Evolutionary conservation across 1,139 yeast species (phyloP), one percentile per base, ranked within the genome.

Genomic region (Geotrichum carabidarum): DNA sequence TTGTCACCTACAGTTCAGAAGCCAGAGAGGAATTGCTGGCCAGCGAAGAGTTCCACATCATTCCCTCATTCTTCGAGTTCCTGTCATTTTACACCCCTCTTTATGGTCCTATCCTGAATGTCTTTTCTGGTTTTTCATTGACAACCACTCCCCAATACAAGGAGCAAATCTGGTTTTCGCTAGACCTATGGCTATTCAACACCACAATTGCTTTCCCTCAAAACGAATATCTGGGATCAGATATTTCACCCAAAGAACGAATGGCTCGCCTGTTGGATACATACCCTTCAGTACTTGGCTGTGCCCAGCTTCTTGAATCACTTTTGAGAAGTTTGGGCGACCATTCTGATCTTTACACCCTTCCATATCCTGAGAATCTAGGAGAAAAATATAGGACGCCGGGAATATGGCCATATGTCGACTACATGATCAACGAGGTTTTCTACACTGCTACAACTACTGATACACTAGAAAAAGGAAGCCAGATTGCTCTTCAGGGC

Each of bases 371-470:
- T 0, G 67, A 74, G 8, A 81, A 79, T 55, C 68, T 89, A 32
- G 96, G 96, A 0, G 68, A 68, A 14, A 74, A 76, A 1, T 80
- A 83, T 60, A 76, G 95, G 63, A 79, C 77, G 49, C 73, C 73
- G 7, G 96, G 96, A 2, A 70, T 89, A 9, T 82, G 91, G 82
- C 91, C 95, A 2, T 91, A 90, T 63, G 71, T 87, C 53, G 94
- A 88, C 57, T 89, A 80, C 62, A 67, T 89, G 30, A 68, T 86
- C 42, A 70, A 77, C n/a, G 86, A 85, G 44, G 80, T 89, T 0
- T 80, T 91, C 61, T 79, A 77, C 15, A 77, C 74, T 2, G 69
- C 79, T 0, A 60, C 65, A 2, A 62, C 71, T 8, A 61, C 61
- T 0, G 53, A 54, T n/a, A 59, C 72, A 4, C 67, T 65, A 27